Evolutionary conservation across 139 green algal genomes (phyloP).

Genomic region (Pseudopediastrum boryanum): DNA sequence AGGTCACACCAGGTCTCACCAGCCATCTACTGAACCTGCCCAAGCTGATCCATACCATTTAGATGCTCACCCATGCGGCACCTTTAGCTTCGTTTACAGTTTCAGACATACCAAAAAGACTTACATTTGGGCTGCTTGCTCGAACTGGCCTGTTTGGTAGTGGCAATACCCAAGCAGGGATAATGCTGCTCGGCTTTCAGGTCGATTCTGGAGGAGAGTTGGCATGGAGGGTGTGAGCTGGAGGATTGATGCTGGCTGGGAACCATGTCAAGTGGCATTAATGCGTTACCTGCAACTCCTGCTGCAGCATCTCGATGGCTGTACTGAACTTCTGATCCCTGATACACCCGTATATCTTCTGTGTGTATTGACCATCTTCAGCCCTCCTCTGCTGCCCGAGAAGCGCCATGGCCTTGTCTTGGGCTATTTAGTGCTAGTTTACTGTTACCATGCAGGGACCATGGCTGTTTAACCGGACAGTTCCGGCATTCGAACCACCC

Average conservation of each 20-base stretch:
- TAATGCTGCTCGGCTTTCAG: conserved; percentile 69
- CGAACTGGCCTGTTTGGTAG: conserved; percentile 71
- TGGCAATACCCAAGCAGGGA: conserved; percentile 80
- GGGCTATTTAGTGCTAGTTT: too few relatives aligned
- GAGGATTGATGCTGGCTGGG: background rate
- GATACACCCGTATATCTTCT: conserved; percentile 74
- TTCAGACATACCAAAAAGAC: background rate
- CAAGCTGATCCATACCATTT: background rate
- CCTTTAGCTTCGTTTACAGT: background rate
- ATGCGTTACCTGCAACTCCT: conserved; percentile 49
- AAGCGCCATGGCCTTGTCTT: conserved; percentile 1
- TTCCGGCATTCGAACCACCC: too few relatives aligned
- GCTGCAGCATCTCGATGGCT: conserved; percentile 50
- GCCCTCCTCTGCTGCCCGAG: conserved; percentile 38
- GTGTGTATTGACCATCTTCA: conserved; percentile 68
- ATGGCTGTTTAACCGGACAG: too few relatives aligned
- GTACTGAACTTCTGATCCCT: conserved; percentile 62
- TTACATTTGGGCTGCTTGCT: conserved; percentile 65
- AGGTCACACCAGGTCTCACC: too few relatives aligned
- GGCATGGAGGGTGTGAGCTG: background rate
- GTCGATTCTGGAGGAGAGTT: conserved; percentile 47
- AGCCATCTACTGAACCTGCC: conserved; percentile 8
- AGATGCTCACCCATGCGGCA: background rate
- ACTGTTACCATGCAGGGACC: too few relatives aligned
- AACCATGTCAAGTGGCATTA: background rate